Base-by-base conservation (phyloP, 352 stramenopile genomes). In the Thraustotheca clavata region DNA sequence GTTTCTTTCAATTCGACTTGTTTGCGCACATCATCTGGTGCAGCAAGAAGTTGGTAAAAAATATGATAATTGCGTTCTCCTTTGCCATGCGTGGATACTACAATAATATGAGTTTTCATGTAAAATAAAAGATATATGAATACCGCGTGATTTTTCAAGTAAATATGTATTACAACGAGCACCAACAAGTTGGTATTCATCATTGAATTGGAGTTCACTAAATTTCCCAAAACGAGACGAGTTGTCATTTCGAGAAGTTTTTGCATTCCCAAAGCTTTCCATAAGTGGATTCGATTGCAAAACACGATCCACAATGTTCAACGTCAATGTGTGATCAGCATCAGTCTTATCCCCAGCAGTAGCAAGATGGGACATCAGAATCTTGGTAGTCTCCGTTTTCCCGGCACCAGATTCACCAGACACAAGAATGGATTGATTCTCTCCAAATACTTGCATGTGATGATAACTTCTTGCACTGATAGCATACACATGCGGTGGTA, bases 21-120 rank as follows among this genome's bases (percentile, higher is more conserved):
- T 24, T 73, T 55, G 8, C 72, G 84, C 57, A 78, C 74, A 32
- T 83, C 71, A 16, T 77, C 76, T 0, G 72, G 70, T 0, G 80
- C 76, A 16, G 82, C 80, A 9, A 93, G 72, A 33, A 99, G 69
- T 67, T 98, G 88, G 78, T 99, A 99, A 71, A 99, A 99, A 54
- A 99, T 97, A 75, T 99, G 96, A 82, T 98, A 99, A 77, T 99
- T 99, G 49, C 96, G 79, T 73, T 99, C 96, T 14, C 88, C 89
- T 46, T 88, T 57, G n/a, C 81, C 84, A 74, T 98, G 94, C 32
- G 79, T 92, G 72, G 62, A 98, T 67, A 81, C 95, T 32, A 65
- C 40, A 60, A 62, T 4, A 69, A 14, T 29, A 59, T 27, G 35
- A 59, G 11, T 9, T 16, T 31, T 60, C 3, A 57, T 33, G 14